A percentile compares a stretch with the other conserved stretches of the same genome.
Evolutionary conservation across 2,329 filamentous ascomycete species (phyloP).

Genomic region (Botryotinia calthae): DNA sequence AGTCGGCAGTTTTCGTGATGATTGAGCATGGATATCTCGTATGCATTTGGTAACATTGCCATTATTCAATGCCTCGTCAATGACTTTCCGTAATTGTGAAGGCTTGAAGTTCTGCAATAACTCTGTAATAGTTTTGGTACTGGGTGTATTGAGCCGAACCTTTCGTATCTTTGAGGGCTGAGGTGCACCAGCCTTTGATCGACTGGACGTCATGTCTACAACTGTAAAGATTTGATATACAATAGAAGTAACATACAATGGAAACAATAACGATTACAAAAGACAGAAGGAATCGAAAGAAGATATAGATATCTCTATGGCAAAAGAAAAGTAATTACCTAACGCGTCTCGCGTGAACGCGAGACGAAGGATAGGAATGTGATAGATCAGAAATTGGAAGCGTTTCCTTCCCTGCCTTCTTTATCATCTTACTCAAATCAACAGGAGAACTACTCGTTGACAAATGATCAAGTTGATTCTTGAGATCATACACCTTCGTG

Average conservation of each 20-base stretch:
- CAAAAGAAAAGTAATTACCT: background rate
- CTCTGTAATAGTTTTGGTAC: background rate
- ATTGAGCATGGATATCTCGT: conserved; percentile 11
- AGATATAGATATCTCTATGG: background rate
- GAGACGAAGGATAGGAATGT: background rate
- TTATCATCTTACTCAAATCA: background rate
- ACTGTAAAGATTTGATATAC: background rate
- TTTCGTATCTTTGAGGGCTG: background rate
- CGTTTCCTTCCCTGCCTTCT: background rate
- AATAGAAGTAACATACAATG: background rate
- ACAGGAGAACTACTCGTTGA: background rate
- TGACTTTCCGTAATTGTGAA: conserved; percentile 6
- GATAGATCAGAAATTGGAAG: conserved; percentile 7
- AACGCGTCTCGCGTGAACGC: background rate
- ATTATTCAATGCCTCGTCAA: background rate
- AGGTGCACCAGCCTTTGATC: background rate
- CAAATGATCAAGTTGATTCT: background rate
- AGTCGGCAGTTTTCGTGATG: background rate
- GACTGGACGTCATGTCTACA: background rate
- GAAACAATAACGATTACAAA: background rate
- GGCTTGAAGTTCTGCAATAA: background rate
- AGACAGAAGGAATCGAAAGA: background rate
- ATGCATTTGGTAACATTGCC: conserved; percentile 4
- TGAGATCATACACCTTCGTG: background rate
- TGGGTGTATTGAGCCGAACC: background rate